Conservation (phyloP, 371 early-diverging fungal species). For the Rhizopus arrhizus region DNA sequence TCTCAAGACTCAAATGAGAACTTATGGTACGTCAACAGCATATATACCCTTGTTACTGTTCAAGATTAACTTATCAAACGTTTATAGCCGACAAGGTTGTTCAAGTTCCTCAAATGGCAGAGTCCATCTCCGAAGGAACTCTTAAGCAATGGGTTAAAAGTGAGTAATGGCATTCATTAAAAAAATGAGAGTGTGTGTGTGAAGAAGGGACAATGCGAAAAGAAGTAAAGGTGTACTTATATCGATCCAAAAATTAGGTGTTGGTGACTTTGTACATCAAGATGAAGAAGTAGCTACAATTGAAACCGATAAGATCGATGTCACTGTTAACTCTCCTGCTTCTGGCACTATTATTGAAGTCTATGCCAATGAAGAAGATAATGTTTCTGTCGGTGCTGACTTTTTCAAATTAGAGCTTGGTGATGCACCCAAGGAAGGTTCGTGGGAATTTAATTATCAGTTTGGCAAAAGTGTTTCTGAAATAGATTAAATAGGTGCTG, state of each 20-base stretch:
- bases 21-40: constrained; percentile 36
- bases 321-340: constrained; percentile 93
- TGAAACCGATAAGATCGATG: constrained; percentile 98
- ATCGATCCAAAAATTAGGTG: constrained; percentile 61
- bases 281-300: constrained; percentile 97
- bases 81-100: constrained; percentile 74
- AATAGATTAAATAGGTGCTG: constrained; percentile 29
- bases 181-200: not conserved
- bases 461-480: not conserved
- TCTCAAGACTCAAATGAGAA: constrained; percentile 41
- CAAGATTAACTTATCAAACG: not conserved
- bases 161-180: constrained; percentile 43
- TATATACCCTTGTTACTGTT: not conserved
- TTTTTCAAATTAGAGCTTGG: constrained; percentile 89
- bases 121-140: constrained; percentile 97
- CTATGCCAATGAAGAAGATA: constrained; percentile 90
- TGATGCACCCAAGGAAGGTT: constrained; percentile 70
- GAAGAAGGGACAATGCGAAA: not conserved
- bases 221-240: not conserved
- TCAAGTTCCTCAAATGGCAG: constrained; percentile 95
- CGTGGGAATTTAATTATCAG: constrained; percentile 7
- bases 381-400: constrained; percentile 89
- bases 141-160: constrained; percentile 94
- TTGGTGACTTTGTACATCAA: constrained; percentile 91
- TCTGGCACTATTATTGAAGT: constrained; percentile 85